A percentile compares a stretch with the other conserved stretches of the same genome.
Conservation (phyloP, 768 basidiomycete genomes). For the Mycena rosella region DNA sequence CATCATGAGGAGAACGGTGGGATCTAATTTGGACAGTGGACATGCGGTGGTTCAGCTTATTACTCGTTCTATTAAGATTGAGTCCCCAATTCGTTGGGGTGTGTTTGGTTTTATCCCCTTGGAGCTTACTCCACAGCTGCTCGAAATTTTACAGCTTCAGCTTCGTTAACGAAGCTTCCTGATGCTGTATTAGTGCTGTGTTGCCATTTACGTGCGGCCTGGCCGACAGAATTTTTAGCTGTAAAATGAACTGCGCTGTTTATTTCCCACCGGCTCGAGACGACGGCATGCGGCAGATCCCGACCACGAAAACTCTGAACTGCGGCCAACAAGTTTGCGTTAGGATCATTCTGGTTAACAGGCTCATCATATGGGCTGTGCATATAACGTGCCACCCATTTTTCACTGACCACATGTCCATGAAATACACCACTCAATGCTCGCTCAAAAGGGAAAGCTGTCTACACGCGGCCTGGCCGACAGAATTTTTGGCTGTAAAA, state of each 20-base stretch:
- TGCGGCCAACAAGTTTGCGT: conserved; percentile 12
- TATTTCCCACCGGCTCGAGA: conserved; percentile 15
- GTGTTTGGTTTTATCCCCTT: conserved; percentile 17
- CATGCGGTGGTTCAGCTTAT: conserved; percentile 20
- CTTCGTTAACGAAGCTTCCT: conserved; percentile 17
- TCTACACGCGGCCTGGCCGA: conserved; percentile 1
- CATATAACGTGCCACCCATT: conserved; percentile 10
- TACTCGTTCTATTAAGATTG: conserved; percentile 12
- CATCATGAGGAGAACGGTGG: conserved; percentile 22
- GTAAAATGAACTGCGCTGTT: conserved; percentile 14
- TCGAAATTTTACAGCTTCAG: conserved; percentile 17
- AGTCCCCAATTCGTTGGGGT: conserved; percentile 16
- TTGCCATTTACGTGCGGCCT: conserved; percentile 6
- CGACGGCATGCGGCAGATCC: conserved; percentile 13
- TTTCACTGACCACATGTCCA: conserved; percentile 14
- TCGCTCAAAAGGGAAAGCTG: conserved; percentile 6
- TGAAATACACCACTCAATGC: conserved; percentile 10
- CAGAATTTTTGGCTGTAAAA: conserved; percentile 6
- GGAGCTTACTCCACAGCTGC: conserved; percentile 18
- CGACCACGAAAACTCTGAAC: conserved; percentile 5
- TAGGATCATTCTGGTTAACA: conserved; percentile 8
- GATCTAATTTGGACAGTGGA: conserved; percentile 17
- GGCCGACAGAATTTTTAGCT: conserved; percentile 1
- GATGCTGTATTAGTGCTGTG: conserved; percentile 12
- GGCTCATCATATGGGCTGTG: conserved; percentile 10